Conservation (phyloP, 2,329 filamentous ascomycete species). For the Samsoniella hepiali region DNA sequence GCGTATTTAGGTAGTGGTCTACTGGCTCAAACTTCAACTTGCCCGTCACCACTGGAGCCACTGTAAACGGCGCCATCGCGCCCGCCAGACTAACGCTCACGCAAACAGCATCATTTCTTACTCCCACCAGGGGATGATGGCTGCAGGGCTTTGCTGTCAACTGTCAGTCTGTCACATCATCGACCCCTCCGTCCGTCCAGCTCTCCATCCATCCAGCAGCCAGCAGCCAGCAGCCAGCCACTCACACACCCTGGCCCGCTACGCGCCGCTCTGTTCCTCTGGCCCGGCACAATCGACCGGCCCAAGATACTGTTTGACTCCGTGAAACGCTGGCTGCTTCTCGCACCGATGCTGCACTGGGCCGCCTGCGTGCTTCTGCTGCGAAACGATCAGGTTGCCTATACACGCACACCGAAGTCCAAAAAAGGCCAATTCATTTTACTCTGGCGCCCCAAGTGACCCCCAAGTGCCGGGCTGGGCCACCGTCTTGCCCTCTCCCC, state of each 20-base stretch:
- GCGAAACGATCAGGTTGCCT: background rate
- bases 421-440: background rate
- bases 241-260: background rate
- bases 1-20: no score
- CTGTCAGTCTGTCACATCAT: background rate
- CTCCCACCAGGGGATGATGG: background rate
- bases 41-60: no score
- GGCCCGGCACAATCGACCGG: background rate
- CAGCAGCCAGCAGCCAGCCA: background rate
- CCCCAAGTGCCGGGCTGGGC: no score
- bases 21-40: no score
- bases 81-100: background rate
- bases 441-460: background rate
- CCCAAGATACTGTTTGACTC: background rate
- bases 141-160: background rate
- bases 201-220: background rate
- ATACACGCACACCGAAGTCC: background rate
- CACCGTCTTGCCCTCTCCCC: no score
- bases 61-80: no score
- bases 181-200: background rate
- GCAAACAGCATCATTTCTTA: background rate
- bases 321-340: constrained; percentile 16
- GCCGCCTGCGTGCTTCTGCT: background rate
- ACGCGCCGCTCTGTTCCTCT: background rate
- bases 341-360: background rate